Percentiles rank a stretch among this genome's conserved stretches.
These are phyloP conservation scores for Keithomyces neogunnii DNA, from an alignment of 2,329 filamentous ascomycete species.

Conservation along the genomic window DNA sequence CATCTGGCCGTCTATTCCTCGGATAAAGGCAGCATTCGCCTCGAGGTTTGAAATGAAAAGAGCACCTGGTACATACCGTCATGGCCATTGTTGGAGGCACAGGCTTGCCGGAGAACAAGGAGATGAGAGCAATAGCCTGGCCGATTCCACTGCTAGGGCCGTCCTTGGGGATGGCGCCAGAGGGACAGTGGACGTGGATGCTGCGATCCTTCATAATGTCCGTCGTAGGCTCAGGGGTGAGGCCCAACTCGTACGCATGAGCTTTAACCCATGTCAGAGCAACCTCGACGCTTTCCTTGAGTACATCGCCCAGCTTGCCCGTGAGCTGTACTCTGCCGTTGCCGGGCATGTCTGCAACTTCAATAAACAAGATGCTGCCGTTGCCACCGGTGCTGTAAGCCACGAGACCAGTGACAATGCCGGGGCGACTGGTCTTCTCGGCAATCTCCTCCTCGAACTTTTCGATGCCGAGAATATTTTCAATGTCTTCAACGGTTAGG, in stretches of 20 bases:
- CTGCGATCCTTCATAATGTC: slow-evolving; percentile 95
- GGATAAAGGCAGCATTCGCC: too few species aligned
- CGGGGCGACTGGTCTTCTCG: slow-evolving; percentile 73
- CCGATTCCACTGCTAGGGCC: slow-evolving; percentile 81
- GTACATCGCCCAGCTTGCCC: slow-evolving; percentile 89
- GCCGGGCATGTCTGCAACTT: slow-evolving; percentile 95
- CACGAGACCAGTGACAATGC: slow-evolving; percentile 91
- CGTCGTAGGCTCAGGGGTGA: slow-evolving; percentile 70
- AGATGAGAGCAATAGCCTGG: slow-evolving; percentile 88
- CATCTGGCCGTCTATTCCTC: neutral
- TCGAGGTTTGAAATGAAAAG: neutral
- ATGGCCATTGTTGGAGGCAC: slow-evolving; percentile 92
- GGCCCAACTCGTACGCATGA: slow-evolving; percentile 82
- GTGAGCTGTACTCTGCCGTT: slow-evolving; percentile 88
- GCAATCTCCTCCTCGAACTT: slow-evolving; percentile 94
- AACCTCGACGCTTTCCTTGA: slow-evolving; percentile 96
- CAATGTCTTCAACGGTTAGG: slow-evolving; percentile 72
- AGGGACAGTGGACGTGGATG: slow-evolving; percentile 93
- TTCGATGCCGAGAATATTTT: slow-evolving; percentile 85
- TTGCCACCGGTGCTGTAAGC: slow-evolving; percentile 90
- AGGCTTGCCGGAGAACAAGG: slow-evolving; percentile 74
- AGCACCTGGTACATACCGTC: slow-evolving; percentile 51
- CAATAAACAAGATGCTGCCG: slow-evolving; percentile 95
- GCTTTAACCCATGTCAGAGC: slow-evolving; percentile 96
- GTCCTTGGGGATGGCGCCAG: slow-evolving; percentile 91